Base-by-base conservation (phyloP, 257 asterid species). In the Salvia hispanica region DNA sequence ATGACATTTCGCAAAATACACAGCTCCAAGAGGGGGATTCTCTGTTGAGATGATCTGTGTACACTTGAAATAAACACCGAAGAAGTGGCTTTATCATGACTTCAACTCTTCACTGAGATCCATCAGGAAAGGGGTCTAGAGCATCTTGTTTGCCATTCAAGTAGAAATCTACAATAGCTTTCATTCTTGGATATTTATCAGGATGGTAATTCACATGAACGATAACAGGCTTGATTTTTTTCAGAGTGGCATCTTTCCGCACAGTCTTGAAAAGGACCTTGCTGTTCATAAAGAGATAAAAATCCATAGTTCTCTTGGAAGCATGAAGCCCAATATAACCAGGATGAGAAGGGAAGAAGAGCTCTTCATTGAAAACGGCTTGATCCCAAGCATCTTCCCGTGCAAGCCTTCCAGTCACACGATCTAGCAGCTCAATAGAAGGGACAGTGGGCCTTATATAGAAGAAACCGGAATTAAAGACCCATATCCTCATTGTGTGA, bases 401-500 rank as follows among this genome's bases (percentile, higher is more conserved):
- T n/a, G 86, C 77, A 66, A 90, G 83, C 80, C 95, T 76, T 11
- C 37, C 79, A 43, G 91, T 91, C 12, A 87, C 85, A 0, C 97
- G 84, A 77, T 90, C 95, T 83, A 90, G 72, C 54, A 90, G 91
- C 90, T 90, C 97, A 21, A 90, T 87, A 6, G 91, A 80, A 56
- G 95, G 94, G 53, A 83, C 54, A 8, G 97, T 87, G 7, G 97
- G 95, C 78, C 97, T 73, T 14, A 90, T 84, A 64, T 81, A 90
- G 81, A 90, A 90, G 76, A 90, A 87, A 33, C 97, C 97, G 1
- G 95, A 87, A 66, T 87, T 90, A 71, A 76, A 90, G 54, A 90
- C 97, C 97, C 97, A 87, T 55, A 90, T 87, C 78, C 96, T 81
- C 91, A 87, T 87, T 4, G 95, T 85, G 80, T 84, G 93, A 14